phyloP scores from a whole-genome alignment of 2,329 filamentous ascomycete genomes.

The Fusarium pseudonygamai region DNA sequence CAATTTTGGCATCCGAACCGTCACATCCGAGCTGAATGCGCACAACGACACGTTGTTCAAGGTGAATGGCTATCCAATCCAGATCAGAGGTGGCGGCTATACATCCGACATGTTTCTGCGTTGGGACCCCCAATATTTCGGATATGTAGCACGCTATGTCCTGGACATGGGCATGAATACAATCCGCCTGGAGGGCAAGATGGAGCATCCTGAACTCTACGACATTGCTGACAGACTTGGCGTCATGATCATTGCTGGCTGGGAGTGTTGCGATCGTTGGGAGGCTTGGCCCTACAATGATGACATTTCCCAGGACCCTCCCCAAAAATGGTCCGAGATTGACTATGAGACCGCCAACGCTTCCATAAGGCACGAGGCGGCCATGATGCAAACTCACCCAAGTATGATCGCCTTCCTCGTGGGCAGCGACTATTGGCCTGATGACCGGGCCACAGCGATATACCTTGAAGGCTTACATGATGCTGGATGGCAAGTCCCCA shows the following conservation, averaged over 20 bases:
- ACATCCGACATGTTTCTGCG: not conserved
- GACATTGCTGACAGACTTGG: not conserved
- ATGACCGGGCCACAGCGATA: not conserved
- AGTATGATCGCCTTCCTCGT: not conserved
- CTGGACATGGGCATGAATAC: not conserved
- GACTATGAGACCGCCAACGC: not conserved
- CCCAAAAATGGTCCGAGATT: not conserved
- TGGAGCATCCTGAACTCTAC: not conserved
- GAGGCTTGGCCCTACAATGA: not conserved
- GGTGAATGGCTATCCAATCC: not conserved
- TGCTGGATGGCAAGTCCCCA: not conserved
- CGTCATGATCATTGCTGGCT: not conserved
- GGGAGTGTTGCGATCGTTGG: not conserved
- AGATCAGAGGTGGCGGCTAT: not conserved
- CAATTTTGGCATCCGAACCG: not conserved
- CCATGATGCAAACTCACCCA: not conserved
- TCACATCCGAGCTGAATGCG: not conserved
- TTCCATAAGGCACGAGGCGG: not conserved
- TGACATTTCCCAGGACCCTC: not conserved
- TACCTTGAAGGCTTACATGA: not conserved
- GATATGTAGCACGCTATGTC: not conserved
- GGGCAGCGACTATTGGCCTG: not conserved
- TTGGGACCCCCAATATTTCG: not conserved
- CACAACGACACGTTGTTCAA: not conserved
- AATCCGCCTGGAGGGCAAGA: not conserved